Percentiles rank a stretch among this genome's conserved stretches.
Evolutionary conservation across 192 early-diverging fungal genomes (phyloP).

Genomic region (Podila clonocystis): DNA sequence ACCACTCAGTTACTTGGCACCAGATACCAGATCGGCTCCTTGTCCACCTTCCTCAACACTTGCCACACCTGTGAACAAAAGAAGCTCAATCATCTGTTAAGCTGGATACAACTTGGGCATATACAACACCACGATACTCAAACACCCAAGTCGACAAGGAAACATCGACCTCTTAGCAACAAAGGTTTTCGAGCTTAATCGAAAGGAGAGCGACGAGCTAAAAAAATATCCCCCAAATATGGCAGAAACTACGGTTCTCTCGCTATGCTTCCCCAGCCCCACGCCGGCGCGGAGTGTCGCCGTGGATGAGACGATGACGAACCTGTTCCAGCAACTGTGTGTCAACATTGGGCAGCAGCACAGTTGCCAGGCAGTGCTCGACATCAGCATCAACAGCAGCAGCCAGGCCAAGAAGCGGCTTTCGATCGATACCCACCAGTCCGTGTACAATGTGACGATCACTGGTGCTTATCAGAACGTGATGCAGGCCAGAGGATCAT

Average conservation of each 20-base stretch:
- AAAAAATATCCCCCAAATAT: conserved; percentile 23
- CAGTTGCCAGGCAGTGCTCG: conserved; percentile 42
- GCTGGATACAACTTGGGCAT: conserved; percentile 5
- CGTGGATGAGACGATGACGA: conserved; percentile 35
- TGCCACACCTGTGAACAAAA: too few relatives aligned
- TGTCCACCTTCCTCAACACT: too few relatives aligned
- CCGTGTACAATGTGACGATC: conserved; percentile 60
- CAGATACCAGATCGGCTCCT: too few relatives aligned
- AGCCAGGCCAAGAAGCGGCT: conserved; percentile 35
- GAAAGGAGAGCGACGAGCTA: conserved; percentile 11
- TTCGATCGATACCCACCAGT: conserved; percentile 52
- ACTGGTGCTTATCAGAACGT: conserved; percentile 53
- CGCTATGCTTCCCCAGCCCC: conserved; percentile 43
- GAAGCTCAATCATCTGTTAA: neutral
- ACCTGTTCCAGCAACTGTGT: conserved; percentile 34
- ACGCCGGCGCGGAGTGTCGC: conserved; percentile 38
- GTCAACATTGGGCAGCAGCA: conserved; percentile 20
- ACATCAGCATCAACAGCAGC: conserved; percentile 31
- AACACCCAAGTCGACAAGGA: neutral
- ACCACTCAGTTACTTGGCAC: too few relatives aligned
- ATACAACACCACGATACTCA: conserved; percentile 4
- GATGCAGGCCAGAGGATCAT: conserved; percentile 48
- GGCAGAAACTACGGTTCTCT: conserved; percentile 50
- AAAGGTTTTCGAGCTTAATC: neutral
- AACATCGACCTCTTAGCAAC: neutral